Percentiles rank a stretch among this genome's conserved stretches.
Evolutionary conservation across 2,329 filamentous ascomycete genomes (phyloP).

Genomic region (Hirsutella thompsonii): DNA sequence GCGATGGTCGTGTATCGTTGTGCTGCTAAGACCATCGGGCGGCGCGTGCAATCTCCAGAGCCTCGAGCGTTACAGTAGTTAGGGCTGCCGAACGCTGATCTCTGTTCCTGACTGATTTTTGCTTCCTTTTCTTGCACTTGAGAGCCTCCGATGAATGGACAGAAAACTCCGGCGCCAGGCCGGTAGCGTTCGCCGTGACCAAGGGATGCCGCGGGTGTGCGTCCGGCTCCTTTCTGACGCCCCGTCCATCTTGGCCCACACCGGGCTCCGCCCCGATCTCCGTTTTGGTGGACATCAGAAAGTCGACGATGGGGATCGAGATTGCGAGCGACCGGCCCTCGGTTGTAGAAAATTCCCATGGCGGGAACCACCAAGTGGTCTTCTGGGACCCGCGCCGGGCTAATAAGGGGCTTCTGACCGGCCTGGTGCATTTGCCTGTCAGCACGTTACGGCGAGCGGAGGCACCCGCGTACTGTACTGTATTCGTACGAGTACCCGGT

Average conservation of each 20-base stretch:
- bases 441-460: neutral
- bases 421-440: neutral
- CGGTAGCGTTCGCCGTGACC: neutral
- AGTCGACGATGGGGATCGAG: slow-evolving; percentile 5
- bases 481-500: neutral
- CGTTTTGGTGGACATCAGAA: slow-evolving; percentile 6
- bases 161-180: neutral
- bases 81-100: too few relatives aligned
- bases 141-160: too few relatives aligned
- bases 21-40: too few relatives aligned
- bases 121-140: too few relatives aligned
- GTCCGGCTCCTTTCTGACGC: neutral
- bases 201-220: neutral
- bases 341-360: neutral
- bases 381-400: neutral
- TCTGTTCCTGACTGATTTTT: too few relatives aligned
- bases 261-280: slow-evolving; percentile 3
- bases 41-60: too few relatives aligned
- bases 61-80: too few relatives aligned
- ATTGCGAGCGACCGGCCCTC: slow-evolving; percentile 1
- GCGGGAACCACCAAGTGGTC: neutral
- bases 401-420: too few relatives aligned
- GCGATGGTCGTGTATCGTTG: too few relatives aligned
- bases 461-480: neutral
- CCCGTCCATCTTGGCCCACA: neutral